These are phyloP conservation scores for Astrephomene gubernaculifera DNA, from an alignment of 139 green algal species.

Conservation along the genomic window DNA sequence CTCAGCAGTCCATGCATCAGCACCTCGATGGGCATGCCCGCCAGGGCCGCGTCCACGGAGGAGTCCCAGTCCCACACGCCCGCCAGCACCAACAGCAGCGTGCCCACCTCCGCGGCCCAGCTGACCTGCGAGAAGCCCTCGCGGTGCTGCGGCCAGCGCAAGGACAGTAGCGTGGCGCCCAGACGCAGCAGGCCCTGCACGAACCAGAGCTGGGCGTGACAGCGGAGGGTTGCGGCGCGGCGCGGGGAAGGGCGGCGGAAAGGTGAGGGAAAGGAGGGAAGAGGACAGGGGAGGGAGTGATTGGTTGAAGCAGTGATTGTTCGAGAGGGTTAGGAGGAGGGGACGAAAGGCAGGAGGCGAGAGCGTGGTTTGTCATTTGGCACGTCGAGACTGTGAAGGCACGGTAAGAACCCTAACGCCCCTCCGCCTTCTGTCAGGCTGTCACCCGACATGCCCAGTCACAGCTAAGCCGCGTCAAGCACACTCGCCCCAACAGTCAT, in stretches of 20 bases:
- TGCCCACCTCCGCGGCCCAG: not conserved
- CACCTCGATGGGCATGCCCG: not conserved
- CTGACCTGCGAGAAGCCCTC: not conserved
- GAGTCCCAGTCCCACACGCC: not conserved
- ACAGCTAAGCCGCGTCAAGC: no score
- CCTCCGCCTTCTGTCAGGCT: no score
- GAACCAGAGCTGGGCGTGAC: not conserved
- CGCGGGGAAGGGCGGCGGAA: not conserved
- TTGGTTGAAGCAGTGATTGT: no score
- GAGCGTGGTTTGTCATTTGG: no score
- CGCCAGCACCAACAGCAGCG: not conserved
- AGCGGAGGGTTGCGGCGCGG: not conserved
- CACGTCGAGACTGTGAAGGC: no score
- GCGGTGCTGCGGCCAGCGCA: not conserved
- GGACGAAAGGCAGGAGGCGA: no score
- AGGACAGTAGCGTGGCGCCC: not conserved
- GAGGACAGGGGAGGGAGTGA: not conserved
- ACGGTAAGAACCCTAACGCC: no score
- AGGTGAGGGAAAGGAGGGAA: not conserved
- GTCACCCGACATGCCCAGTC: no score
- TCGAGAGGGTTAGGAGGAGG: no score
- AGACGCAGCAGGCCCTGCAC: constrained; percentile 2
- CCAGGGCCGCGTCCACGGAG: not conserved
- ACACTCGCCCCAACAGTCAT: no score
- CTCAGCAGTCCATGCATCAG: constrained; percentile 9